Evolutionary conservation across 2,329 filamentous ascomycete genomes (phyloP).

Genomic region (Elsinoe fawcettii): DNA sequence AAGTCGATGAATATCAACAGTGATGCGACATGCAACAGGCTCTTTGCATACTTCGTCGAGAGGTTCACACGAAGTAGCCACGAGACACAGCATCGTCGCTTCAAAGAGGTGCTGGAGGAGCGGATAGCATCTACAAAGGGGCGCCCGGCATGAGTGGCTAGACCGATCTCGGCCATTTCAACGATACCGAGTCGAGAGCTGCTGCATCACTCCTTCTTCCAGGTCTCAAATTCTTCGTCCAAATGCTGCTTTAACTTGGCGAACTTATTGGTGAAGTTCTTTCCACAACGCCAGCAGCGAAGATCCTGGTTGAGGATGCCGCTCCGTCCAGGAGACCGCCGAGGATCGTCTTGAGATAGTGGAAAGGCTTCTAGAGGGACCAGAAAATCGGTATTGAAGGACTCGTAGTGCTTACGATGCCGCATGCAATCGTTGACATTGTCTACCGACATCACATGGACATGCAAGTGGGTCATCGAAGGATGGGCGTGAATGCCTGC

Average conservation of each 20-base stretch:
- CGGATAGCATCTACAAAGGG: background rate
- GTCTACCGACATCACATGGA: conserved; percentile 79
- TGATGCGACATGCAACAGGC: conserved; percentile 27
- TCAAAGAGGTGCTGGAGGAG: conserved; percentile 24
- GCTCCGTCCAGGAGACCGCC: conserved; percentile 49
- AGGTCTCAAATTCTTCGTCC: conserved; percentile 63
- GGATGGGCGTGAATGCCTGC: conserved; percentile 80
- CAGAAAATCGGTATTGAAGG: conserved; percentile 80
- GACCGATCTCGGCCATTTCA: too few species aligned
- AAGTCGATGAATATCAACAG: conserved; percentile 23
- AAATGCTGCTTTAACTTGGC: conserved; percentile 67
- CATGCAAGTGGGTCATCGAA: conserved; percentile 85
- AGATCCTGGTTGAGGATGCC: conserved; percentile 60
- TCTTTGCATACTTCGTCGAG: conserved; percentile 29
- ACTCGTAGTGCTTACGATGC: conserved; percentile 85
- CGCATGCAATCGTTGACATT: conserved; percentile 64
- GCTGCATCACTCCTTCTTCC: conserved; percentile 54
- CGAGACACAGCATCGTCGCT: conserved; percentile 24
- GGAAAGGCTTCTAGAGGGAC: conserved; percentile 74
- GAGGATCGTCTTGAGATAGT: conserved; percentile 55
- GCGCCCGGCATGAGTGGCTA: conserved; percentile 1
- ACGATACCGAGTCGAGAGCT: too few species aligned
- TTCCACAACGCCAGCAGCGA: conserved; percentile 76
- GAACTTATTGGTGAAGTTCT: conserved; percentile 67
- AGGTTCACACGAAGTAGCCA: conserved; percentile 29